A percentile compares a stretch with the other conserved stretches of the same genome.
Conservation (phyloP, 129 eudicot genomes). For the Saussurea involucrata region DNA sequence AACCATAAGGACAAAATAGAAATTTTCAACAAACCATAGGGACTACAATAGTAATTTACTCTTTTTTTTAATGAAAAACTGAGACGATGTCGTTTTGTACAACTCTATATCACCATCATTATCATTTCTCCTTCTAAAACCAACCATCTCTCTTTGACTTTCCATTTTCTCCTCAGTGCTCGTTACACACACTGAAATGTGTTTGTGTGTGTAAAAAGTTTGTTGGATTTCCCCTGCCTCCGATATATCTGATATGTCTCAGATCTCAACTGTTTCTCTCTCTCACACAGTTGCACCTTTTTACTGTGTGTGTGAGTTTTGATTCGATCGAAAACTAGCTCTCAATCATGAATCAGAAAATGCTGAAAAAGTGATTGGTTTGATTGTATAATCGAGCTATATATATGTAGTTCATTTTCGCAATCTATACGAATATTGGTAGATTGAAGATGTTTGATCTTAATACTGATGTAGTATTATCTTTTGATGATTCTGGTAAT, state of each 20-base stretch:
- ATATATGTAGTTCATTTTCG: neutral
- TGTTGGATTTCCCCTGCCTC: conserved; percentile 21
- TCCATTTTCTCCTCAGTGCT: neutral
- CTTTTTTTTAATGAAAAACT: neutral
- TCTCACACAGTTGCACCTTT: conserved; percentile 7
- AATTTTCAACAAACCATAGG: too few relatives aligned
- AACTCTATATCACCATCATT: conserved; percentile 1
- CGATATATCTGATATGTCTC: conserved; percentile 16
- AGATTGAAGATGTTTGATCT: conserved; percentile 58
- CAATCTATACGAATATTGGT: conserved; percentile 4
- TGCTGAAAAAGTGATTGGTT: conserved; percentile 10
- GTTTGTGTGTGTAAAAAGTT: conserved; percentile 25
- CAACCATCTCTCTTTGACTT: conserved; percentile 28
- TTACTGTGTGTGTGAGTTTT: conserved; percentile 15
- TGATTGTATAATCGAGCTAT: conserved; percentile 1
- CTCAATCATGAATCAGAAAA: conserved; percentile 17
- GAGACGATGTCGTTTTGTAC: conserved; percentile 12
- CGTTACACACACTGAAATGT: conserved; percentile 22
- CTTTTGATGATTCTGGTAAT: conserved; percentile 20
- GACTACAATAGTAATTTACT: too few relatives aligned
- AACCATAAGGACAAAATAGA: too few relatives aligned
- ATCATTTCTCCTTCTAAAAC: conserved; percentile 9
- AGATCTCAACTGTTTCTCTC: conserved; percentile 26
- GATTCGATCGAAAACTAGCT: conserved; percentile 17
- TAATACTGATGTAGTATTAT: conserved; percentile 36